These are phyloP conservation scores for Candolleomyces eurysporus DNA, from an alignment of 768 basidiomycete genomes.

Conservation along the genomic window DNA sequence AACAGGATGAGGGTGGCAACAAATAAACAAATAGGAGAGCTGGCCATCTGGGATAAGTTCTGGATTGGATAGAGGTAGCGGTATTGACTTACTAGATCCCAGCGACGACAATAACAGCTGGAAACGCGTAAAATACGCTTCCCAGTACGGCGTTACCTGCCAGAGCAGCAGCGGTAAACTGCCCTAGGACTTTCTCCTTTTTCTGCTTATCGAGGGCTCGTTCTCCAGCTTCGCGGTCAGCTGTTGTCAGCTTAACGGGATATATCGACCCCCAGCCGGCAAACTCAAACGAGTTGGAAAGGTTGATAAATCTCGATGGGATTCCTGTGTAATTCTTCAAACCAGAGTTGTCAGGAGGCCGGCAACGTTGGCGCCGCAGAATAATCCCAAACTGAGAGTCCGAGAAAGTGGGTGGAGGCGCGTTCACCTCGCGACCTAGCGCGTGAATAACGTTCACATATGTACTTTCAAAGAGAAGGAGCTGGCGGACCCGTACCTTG, in stretches of 20 bases:
- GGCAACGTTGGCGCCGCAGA: constrained; percentile 56
- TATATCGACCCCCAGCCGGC: constrained; percentile 65
- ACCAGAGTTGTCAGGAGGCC: constrained; percentile 42
- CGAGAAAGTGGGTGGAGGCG: constrained; percentile 40
- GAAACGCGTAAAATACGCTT: constrained; percentile 68
- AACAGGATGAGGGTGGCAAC: constrained; percentile 60
- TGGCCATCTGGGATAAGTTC: constrained; percentile 16
- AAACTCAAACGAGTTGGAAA: constrained; percentile 67
- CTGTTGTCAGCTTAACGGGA: constrained; percentile 41
- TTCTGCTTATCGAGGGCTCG: constrained; percentile 25
- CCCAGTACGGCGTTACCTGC: constrained; percentile 69
- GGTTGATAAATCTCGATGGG: constrained; percentile 62
- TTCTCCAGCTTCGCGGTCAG: constrained; percentile 38
- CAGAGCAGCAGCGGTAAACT: constrained; percentile 62
- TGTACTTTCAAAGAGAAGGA: no score
- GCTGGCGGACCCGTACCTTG: no score
- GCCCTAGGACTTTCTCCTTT: constrained; percentile 49
- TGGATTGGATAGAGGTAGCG: not conserved
- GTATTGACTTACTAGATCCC: constrained; percentile 57
- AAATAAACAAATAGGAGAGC: constrained; percentile 69
- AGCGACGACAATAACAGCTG: constrained; percentile 57
- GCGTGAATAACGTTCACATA: no score
- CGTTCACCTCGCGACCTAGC: not conserved
- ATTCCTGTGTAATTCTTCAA: constrained; percentile 33
- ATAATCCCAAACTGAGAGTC: constrained; percentile 55